Evolutionary conservation across 352 stramenopile species (phyloP), one percentile per base, ranked within the genome.

Genomic region (Globisporangium paddicum): DNA sequence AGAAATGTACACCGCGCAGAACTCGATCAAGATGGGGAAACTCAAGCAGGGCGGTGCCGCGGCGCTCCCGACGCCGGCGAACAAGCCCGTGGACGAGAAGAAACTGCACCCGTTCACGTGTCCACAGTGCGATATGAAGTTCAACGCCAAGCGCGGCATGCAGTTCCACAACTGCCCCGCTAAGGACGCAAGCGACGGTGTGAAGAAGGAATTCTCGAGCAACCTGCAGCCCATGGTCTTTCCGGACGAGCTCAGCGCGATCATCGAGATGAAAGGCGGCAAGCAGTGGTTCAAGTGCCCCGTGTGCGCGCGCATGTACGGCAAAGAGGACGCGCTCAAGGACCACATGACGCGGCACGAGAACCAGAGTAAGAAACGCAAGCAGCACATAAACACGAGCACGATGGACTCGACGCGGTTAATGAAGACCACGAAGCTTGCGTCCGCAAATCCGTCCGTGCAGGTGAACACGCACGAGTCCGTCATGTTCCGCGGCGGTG

Each of bases 251-350:
- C 52, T 88, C 25, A 63, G 79, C 53, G 66, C 82, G 18, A 89
- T 95, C 46, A 68, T 90, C 8, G 83, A 93, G 51, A 77, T 86
- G 46, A 83, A 81, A 49, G 87, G 86, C 35, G 83, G 79, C 28
- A 93, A 93, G 69, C 81, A 77, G 47, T 95, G 86, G 86, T 93
- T 88, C 72, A 91, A 92, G 42, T 95, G 86, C 35, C 82, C 86
- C 1, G 77, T 93, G 37, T 95, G 86, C 45, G 66, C 75, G 25
- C 82, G 82, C 21, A 74, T 87, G 69, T 95, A 93, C 60, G 79
- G 78, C 40, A 93, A 92, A 60, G 68, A 84, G 46, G 82, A 90
- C n/a, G 70, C 61, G 10, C 71, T 89, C 23, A 59, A 55, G 1
- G 83, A 93, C 67, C 86, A 95, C 72, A 93, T 93, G 83, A 63